Percentiles rank a stretch among this genome's conserved stretches.
phyloP scores from a whole-genome alignment of 73 alveolate species.

The Paramecium octaurelia region DNA sequence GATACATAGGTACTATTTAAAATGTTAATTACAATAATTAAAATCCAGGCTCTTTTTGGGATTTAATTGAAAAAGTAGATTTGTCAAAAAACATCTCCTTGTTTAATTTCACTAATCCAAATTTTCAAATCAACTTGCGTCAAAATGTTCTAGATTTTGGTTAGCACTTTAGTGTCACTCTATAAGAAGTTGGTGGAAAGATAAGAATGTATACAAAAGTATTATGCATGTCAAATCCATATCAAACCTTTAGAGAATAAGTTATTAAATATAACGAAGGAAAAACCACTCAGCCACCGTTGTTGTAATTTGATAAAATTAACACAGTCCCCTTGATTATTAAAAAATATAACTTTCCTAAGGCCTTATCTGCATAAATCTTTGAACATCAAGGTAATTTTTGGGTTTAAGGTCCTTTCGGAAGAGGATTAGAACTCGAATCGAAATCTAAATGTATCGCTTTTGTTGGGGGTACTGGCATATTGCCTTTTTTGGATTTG shows the following conservation, averaged over 20 bases:
- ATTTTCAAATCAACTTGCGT: neutral
- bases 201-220: slow-evolving; percentile 51
- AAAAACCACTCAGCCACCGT: neutral
- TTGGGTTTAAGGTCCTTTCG: slow-evolving; percentile 52
- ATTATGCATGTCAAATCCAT: slow-evolving; percentile 24
- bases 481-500: slow-evolving; percentile 52
- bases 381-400: neutral
- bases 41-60: neutral
- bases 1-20: slow-evolving; percentile 22
- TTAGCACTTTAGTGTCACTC: neutral
- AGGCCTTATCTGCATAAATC: slow-evolving; percentile 31
- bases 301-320: neutral
- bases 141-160: slow-evolving; percentile 43
- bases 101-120: neutral
- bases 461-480: slow-evolving; percentile 54
- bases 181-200: neutral
- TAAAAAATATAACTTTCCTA: slow-evolving; percentile 46
- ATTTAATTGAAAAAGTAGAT: neutral
- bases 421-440: slow-evolving; percentile 51
- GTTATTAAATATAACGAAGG: neutral
- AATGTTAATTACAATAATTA: neutral
- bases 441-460: neutral
- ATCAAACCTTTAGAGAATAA: neutral
- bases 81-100: neutral
- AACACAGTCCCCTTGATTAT: slow-evolving; percentile 39